A percentile compares a stretch with the other conserved stretches of the same genome.
phyloP scores from a whole-genome alignment of 805 yeast genomes.

The Schizosaccharomyces octosporus region DNA sequence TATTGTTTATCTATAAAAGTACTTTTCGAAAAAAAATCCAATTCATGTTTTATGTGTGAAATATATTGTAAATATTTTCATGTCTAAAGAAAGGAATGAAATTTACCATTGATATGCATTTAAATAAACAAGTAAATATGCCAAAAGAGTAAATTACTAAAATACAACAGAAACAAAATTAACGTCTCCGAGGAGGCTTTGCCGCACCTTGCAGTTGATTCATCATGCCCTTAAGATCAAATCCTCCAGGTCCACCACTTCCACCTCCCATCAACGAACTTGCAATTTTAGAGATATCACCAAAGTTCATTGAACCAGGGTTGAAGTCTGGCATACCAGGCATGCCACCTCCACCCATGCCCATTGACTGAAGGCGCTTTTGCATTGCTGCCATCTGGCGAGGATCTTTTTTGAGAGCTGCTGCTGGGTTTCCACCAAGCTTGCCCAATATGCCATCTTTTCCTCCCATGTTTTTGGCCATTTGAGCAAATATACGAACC shows the following conservation, averaged over 20 bases:
- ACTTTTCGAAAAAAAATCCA: constrained; percentile 5
- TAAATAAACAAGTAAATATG: background rate
- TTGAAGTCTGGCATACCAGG: constrained; percentile 26
- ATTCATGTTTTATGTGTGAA: no score
- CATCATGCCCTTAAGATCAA: background rate
- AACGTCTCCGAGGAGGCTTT: background rate
- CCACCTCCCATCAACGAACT: constrained; percentile 3
- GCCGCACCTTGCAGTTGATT: constrained; percentile 17
- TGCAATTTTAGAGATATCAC: constrained; percentile 1
- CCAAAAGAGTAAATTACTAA: background rate
- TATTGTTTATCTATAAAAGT: constrained; percentile 8
- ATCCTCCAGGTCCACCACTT: constrained; percentile 25
- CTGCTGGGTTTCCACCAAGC: constrained; percentile 13
- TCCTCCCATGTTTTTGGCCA: constrained; percentile 52
- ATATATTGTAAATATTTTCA: background rate
- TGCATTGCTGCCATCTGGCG: constrained; percentile 23
- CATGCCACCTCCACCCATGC: constrained; percentile 32
- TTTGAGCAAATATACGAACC: constrained; percentile 77
- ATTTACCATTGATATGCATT: background rate
- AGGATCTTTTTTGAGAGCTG: constrained; percentile 14
- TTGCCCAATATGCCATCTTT: constrained; percentile 28
- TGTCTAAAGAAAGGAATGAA: background rate
- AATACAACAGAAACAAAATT: background rate
- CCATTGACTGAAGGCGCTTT: constrained; percentile 23
- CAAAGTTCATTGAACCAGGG: background rate